A percentile compares a stretch with the other conserved stretches of the same genome.
Evolutionary conservation across 495 filamentous ascomycete species (phyloP).

Genomic region (Aspergillus coremiiformis): DNA sequence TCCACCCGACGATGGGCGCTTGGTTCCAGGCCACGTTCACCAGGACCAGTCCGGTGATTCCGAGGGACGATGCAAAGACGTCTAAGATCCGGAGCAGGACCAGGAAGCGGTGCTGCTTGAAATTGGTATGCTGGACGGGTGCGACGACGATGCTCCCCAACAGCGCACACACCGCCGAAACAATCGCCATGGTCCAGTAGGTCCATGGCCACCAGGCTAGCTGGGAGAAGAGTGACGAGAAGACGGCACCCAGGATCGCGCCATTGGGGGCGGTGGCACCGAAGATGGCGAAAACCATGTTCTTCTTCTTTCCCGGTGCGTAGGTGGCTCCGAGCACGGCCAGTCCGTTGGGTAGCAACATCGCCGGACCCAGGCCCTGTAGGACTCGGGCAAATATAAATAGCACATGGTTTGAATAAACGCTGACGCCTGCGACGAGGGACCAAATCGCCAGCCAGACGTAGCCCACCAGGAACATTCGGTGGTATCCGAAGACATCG

Average conservation of each 20-base stretch:
- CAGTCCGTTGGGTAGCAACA: constrained; percentile 45
- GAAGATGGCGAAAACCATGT: constrained; percentile 53
- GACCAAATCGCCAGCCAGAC: constrained; percentile 57
- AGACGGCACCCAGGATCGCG: constrained; percentile 42
- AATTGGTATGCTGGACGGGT: constrained; percentile 28
- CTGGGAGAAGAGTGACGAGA: constrained; percentile 44
- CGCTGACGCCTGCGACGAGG: constrained; percentile 45
- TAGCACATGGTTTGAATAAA: constrained; percentile 29
- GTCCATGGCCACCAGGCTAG: constrained; percentile 56
- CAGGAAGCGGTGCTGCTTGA: constrained; percentile 9
- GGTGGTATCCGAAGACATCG: constrained; percentile 56
- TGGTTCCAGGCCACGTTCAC: constrained; percentile 49
- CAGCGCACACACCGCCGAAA: constrained; percentile 38
- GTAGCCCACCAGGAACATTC: constrained; percentile 52
- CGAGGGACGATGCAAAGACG: constrained; percentile 41
- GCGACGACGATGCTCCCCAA: constrained; percentile 25
- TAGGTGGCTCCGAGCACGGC: constrained; percentile 40
- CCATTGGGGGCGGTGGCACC: constrained; percentile 53
- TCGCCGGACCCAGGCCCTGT: constrained; percentile 46
- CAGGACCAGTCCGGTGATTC: constrained; percentile 51
- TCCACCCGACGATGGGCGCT: constrained; percentile 39
- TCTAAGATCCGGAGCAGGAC: constrained; percentile 34
- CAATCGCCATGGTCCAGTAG: constrained; percentile 50
- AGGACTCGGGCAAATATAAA: constrained; percentile 42
- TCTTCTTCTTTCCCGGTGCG: constrained; percentile 34